Conservation (phyloP, 2,329 filamentous ascomycete species). For the Ceratocystis smalleyi region DNA sequence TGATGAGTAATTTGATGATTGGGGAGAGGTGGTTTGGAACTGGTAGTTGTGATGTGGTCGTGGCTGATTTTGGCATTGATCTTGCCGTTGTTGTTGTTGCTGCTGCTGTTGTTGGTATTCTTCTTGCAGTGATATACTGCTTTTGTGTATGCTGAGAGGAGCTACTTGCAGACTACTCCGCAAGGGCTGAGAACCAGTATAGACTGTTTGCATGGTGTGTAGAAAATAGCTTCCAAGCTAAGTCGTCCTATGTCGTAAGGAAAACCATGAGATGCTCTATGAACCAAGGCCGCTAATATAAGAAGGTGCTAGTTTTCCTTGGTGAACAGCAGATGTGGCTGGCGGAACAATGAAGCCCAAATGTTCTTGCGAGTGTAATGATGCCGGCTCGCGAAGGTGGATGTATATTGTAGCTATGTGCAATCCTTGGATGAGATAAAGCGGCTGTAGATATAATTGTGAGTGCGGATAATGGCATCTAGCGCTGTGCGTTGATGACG, state of each 20-base stretch:
- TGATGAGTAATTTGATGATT: constrained; percentile 4
- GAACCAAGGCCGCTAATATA: background rate
- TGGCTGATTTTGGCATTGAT: background rate
- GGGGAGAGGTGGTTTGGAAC: background rate
- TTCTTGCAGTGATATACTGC: constrained; percentile 17
- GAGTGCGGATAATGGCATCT: background rate
- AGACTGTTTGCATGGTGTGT: constrained; percentile 1
- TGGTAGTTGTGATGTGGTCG: background rate
- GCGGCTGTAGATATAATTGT: background rate
- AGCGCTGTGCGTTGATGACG: background rate
- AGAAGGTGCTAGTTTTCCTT: background rate
- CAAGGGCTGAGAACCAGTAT: constrained; percentile 26
- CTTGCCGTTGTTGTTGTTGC: background rate
- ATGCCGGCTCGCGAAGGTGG: background rate
- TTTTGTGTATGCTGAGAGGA: constrained; percentile 39
- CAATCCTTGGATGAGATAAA: no score
- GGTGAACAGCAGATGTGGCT: background rate
- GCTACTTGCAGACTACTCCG: constrained; percentile 47
- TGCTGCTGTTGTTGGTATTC: constrained; percentile 3
- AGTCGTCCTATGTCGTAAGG: background rate
- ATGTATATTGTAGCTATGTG: background rate
- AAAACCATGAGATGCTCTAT: constrained; percentile 8
- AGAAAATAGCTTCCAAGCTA: constrained; percentile 11
- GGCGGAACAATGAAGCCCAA: background rate
- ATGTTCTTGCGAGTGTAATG: background rate